These are phyloP conservation scores for Ceratobasidium sp. DNA, from an alignment of 1,284 basidiomycete genomes.

Conservation along the genomic window DNA sequence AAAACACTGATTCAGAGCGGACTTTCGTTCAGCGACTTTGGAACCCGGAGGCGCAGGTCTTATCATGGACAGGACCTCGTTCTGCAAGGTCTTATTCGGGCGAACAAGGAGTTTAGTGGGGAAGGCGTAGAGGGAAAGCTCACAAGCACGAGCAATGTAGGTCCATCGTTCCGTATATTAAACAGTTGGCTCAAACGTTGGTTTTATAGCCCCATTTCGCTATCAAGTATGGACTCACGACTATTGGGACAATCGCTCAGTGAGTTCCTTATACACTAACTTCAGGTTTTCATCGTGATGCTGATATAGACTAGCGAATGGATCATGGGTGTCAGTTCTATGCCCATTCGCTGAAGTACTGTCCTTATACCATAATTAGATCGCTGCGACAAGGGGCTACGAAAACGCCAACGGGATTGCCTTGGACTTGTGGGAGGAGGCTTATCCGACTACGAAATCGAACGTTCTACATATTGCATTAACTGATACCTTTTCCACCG, in stretches of 20 bases:
- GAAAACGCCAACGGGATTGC: constrained; percentile 76
- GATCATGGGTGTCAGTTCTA: constrained; percentile 86
- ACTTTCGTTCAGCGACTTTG: constrained; percentile 90
- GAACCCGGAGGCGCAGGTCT: constrained; percentile 87
- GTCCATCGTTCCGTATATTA: constrained; percentile 19
- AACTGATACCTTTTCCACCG: constrained; percentile 92
- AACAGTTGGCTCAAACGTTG: constrained; percentile 9
- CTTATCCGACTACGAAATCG: constrained; percentile 66
- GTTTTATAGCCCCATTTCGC: constrained; percentile 78
- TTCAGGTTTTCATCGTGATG: not conserved
- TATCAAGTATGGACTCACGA: constrained; percentile 71
- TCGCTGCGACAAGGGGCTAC: constrained; percentile 86
- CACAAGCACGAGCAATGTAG: constrained; percentile 88
- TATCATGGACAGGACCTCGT: constrained; percentile 84
- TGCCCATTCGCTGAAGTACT: not conserved
- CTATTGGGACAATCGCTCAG: constrained; percentile 91
- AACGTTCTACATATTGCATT: constrained; percentile 75
- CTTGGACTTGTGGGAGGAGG: constrained; percentile 84
- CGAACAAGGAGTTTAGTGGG: constrained; percentile 63
- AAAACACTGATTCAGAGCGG: constrained; percentile 71
- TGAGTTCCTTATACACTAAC: constrained; percentile 56
- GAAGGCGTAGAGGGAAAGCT: constrained; percentile 64
- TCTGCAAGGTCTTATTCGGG: constrained; percentile 73
- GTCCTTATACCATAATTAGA: constrained; percentile 55
- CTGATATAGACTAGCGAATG: too few relatives aligned